Percentiles rank a stretch among this genome's conserved stretches.
Evolutionary conservation across 352 stramenopile species (phyloP).

Genomic region (Globisporangium paroecandrum): DNA sequence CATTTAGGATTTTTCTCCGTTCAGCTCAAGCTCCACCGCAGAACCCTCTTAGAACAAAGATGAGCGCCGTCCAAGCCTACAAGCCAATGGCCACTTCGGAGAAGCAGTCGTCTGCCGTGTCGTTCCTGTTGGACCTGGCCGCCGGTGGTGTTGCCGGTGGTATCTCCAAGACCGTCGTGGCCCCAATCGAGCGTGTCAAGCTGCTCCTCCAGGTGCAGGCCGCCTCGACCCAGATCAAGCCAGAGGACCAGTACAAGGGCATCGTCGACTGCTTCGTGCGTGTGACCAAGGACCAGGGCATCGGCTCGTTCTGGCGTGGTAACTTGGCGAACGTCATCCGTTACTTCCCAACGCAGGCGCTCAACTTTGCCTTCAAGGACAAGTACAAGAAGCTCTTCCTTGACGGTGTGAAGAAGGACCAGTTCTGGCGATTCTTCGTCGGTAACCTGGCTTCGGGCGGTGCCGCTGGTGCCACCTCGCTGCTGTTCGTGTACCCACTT

Average conservation of each 20-base stretch:
- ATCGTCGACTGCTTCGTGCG: conserved; percentile 89
- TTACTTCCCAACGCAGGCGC: conserved; percentile 91
- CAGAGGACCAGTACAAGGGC: conserved; percentile 90
- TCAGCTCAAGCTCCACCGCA: conserved; percentile 51
- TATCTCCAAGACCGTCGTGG: conserved; percentile 91
- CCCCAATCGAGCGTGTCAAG: conserved; percentile 90
- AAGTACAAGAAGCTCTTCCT: conserved; percentile 92
- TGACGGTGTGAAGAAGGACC: conserved; percentile 90
- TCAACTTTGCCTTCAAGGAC: conserved; percentile 94
- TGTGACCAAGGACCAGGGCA: conserved; percentile 86
- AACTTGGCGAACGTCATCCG: conserved; percentile 92
- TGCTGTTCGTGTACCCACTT: conserved; percentile 97
- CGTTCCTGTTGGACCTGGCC: conserved; percentile 82
- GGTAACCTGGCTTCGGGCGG: conserved; percentile 98
- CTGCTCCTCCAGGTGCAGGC: conserved; percentile 91
- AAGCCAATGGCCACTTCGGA: conserved; percentile 80
- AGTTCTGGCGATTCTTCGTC: conserved; percentile 98
- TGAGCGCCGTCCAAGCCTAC: conserved; percentile 75
- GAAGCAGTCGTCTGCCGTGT: conserved; percentile 40
- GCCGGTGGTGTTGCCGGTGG: conserved; percentile 81
- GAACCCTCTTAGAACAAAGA: conserved; percentile 56
- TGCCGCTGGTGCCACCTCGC: conserved; percentile 95
- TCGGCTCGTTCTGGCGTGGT: conserved; percentile 89
- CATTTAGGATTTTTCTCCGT: conserved; percentile 87
- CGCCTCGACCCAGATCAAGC: conserved; percentile 88